phyloP scores from a whole-genome alignment of 176 grass and related monocot species.

The Neostapfia colusana region DNA sequence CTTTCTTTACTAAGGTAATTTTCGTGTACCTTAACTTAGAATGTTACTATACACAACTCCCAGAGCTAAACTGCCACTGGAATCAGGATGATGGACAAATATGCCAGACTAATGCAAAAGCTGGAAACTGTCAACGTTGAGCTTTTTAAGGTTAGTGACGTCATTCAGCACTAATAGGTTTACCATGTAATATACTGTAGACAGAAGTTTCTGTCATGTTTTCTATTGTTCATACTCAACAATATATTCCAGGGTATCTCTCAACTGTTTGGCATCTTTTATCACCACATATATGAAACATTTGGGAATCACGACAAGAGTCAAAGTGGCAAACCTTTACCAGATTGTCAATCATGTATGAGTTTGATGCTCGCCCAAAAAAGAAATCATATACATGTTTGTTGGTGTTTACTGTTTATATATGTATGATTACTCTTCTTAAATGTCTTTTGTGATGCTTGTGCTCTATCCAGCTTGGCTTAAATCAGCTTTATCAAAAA shows the following conservation, averaged over 20 bases:
- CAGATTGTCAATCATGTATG: conserved; percentile 69
- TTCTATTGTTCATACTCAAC: conserved; percentile 38
- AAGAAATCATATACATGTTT: conserved; percentile 18
- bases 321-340: conserved; percentile 65
- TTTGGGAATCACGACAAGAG: conserved; percentile 70
- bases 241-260: conserved; percentile 69
- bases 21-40: conserved; percentile 25
- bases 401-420: conserved; percentile 28
- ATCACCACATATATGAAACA: conserved; percentile 81
- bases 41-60: conserved; percentile 25
- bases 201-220: conserved; percentile 2
- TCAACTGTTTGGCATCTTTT: conserved; percentile 98
- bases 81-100: conserved; percentile 99
- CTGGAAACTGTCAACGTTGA: conserved; percentile 92
- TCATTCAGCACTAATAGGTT: conserved; percentile 23
- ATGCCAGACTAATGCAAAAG: conserved; percentile 98
- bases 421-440: conserved; percentile 17
- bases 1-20: conserved; percentile 93
- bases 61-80: conserved; percentile 34
- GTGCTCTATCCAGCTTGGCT: conserved; percentile 64
- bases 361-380: conserved; percentile 20
- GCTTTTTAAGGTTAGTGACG: conserved; percentile 80
- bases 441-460: conserved; percentile 30
- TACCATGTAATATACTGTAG: conserved; percentile 9
- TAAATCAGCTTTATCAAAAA: conserved; percentile 87